Base-by-base conservation (phyloP, 1,139 yeast genomes). In the Yamadazyma jaroonii region DNA sequence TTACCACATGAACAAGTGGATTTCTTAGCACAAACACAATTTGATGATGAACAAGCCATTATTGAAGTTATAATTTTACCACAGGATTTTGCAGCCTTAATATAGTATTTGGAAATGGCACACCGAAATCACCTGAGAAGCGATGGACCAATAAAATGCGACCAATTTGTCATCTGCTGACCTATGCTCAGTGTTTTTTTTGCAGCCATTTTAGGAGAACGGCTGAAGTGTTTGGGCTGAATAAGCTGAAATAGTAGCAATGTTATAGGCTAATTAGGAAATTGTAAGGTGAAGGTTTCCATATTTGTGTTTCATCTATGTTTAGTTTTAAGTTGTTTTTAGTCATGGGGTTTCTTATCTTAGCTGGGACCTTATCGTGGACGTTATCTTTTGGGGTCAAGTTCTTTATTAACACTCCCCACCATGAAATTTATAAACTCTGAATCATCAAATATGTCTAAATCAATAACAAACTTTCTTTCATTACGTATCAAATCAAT, bases 1-100 rank as follows among this genome's bases (percentile, higher is more conserved):
- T 66, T 64, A 21, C 77, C 77, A 59, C 77, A 72, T 13, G 77
- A 69, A 49, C 77, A 72, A 44, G 74, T 69, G 46, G 77, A 67
- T 48, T 69, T 68, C 42, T 67, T 52, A 46, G 77, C 76, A 53
- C 77, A 72, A 43, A 68, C 64, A 52, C 77, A 72, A 44, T 61
- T 60, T 50, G 66, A 48, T 55, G 72, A 66, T 45, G 73, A 57
- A 49, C 77, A 72, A 46, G 62, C 60, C 75, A 70, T 69, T 47
- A n/a, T n/a, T n/a, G n/a, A n/a, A n/a, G n/a, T n/a, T n/a, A n/a
- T n/a, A n/a, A n/a, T n/a, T n/a, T n/a, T n/a, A n/a, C n/a, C n/a
- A n/a, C 23, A 25, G 20, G 27, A 25, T n/a, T 23, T 30, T 21
- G 25, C 25, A 21, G 32, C 25, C 27, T 25, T n/a, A n/a, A n/a